Evolutionary conservation across 768 basidiomycete species (phyloP), one percentile per base, ranked within the genome.

Genomic region (Mycena latifolia): DNA sequence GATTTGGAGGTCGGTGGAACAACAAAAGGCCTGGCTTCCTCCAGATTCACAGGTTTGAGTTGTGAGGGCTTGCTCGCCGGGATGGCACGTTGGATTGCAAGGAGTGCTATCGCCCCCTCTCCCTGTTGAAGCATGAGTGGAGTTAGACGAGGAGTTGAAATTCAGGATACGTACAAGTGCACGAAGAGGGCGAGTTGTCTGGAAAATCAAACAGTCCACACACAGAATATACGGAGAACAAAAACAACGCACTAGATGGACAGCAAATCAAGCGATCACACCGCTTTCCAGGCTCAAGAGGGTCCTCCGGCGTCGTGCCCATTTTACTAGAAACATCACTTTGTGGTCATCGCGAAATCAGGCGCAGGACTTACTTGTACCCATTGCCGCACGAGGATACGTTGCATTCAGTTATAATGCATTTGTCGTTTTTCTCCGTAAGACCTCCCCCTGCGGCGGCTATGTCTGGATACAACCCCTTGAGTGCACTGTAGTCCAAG

Each of bases 341-440:
- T 25, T 20, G 8, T 20, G 14, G 11, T 12, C 25, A n/a, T 12
- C 2, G 24, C 22, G 24, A 47, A 47, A 45, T 2, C 43, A 5
- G 22, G 11, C 11, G 14, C 2, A 3, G 4, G 6, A 61, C 60
- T 27, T 22, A 61, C 60, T 27, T 61, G 28, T 14, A 61, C 9
- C 51, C 60, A 41, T 53, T n/a, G 17, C 60, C 60, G 22, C 60
- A 61, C 12, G 60, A 61, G 2, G 11, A 27, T 5, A 45, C 51
- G 35, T 46, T 25, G 31, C 60, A 61, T 5, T 61, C 51, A 7
- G 50, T 53, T 12, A 61, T 54, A 37, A 61, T 39, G 31, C 60
- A 61, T 22, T 61, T 61, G 60, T 61, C 60, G 22, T 61, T 61
- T 27, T 53, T 61, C 50, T 61, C 60, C 5, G 51, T 61, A 17